Conservation (phyloP, 164 flowering plant genomes). For the Nelumbo lutea region DNA sequence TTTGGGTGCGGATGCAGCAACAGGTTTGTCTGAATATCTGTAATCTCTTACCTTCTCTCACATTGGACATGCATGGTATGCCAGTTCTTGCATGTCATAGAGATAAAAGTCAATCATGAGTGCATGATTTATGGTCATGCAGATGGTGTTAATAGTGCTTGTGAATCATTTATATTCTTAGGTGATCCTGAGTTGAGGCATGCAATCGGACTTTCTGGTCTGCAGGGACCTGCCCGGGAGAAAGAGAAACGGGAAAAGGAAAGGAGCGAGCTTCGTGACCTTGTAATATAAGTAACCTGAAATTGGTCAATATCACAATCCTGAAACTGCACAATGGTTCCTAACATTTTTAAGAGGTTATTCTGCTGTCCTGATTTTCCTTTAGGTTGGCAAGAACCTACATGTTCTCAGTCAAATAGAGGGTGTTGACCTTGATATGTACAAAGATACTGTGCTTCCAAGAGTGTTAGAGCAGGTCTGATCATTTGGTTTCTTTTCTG, state of each 20-base stretch:
- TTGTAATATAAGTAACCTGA: slow-evolving; percentile 51
- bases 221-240: slow-evolving; percentile 96
- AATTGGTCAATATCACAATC: slow-evolving; percentile 22
- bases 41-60: slow-evolving; percentile 28
- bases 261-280: slow-evolving; percentile 98
- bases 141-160: slow-evolving; percentile 63
- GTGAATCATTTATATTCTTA: slow-evolving; percentile 73
- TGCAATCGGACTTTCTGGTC: slow-evolving; percentile 88
- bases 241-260: slow-evolving; percentile 96
- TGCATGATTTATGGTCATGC: slow-evolving; percentile 81
- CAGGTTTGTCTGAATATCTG: slow-evolving; percentile 62
- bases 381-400: slow-evolving; percentile 92
- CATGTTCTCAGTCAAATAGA: slow-evolving; percentile 97
- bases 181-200: slow-evolving; percentile 90
- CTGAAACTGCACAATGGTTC: neutral
- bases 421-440: slow-evolving; percentile 94
- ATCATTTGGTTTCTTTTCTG: neutral
- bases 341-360: slow-evolving; percentile 4
- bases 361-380: slow-evolving; percentile 16
- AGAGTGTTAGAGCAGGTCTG: slow-evolving; percentile 90
- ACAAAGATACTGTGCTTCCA: slow-evolving; percentile 91
- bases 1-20: slow-evolving; percentile 97
- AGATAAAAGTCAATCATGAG: slow-evolving; percentile 55
- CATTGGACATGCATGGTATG: slow-evolving; percentile 48
- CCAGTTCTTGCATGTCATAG: slow-evolving; percentile 46